phyloP scores from a whole-genome alignment of 805 yeast genomes.

The Komagataella pastoris region DNA sequence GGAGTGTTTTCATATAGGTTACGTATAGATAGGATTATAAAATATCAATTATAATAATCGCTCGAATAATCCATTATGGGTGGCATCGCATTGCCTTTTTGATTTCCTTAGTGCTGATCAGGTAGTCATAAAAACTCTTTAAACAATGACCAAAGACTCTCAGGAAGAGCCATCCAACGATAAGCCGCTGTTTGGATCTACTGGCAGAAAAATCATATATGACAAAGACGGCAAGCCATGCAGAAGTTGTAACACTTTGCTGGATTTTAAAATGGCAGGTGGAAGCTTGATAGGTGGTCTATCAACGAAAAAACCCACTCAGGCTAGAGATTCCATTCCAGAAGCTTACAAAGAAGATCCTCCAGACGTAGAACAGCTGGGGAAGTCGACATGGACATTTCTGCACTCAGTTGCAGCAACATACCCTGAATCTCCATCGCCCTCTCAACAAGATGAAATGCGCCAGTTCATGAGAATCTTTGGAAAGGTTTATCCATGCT shows the following conservation, averaged over 20 bases:
- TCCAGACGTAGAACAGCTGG: conserved; percentile 73
- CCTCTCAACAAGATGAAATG: conserved; percentile 57
- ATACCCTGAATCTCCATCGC: conserved; percentile 62
- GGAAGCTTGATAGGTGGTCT: conserved; percentile 9
- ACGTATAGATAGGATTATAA: background rate
- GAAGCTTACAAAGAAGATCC: conserved; percentile 45
- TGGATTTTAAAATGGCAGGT: conserved; percentile 64
- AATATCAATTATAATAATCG: background rate
- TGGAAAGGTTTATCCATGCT: conserved; percentile 81
- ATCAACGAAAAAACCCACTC: conserved; percentile 5
- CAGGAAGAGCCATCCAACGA: background rate
- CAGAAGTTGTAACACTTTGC: conserved; percentile 73
- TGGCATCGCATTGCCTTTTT: background rate
- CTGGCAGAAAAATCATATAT: conserved; percentile 58
- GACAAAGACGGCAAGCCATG: conserved; percentile 94
- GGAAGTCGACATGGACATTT: conserved; percentile 85
- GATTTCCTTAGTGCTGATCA: no score
- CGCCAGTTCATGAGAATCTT: conserved; percentile 54
- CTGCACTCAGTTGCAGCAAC: conserved; percentile 83
- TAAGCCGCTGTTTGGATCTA: conserved; percentile 34
- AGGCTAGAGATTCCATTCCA: conserved; percentile 12
- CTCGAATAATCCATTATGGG: background rate
- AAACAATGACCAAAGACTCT: background rate
- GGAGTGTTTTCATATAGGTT: background rate
- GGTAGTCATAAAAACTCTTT: background rate